A percentile compares a stretch with the other conserved stretches of the same genome.
Conservation (phyloP, 2,329 filamentous ascomycete species). For the Calycina marina region DNA sequence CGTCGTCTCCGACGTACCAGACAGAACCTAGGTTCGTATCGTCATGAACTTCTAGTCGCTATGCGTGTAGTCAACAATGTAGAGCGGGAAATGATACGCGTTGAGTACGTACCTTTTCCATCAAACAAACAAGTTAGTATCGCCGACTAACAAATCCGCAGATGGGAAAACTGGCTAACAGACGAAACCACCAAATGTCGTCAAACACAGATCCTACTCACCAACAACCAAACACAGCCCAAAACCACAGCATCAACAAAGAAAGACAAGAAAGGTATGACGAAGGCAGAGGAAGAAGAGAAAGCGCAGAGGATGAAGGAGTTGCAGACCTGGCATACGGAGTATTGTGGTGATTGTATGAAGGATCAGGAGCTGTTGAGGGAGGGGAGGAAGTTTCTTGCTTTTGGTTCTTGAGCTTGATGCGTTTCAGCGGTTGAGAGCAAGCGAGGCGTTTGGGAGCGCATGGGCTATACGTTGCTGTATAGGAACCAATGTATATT, state of each 20-base stretch:
- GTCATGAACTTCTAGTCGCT: constrained; percentile 82
- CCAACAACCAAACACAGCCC: constrained; percentile 15
- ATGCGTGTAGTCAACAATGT: constrained; percentile 81
- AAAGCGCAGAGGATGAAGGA: constrained; percentile 27
- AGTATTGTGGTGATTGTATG: constrained; percentile 47
- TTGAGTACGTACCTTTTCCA: constrained; percentile 34
- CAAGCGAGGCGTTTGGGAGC: constrained; percentile 4
- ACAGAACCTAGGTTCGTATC: constrained; percentile 67
- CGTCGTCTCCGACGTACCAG: constrained; percentile 61
- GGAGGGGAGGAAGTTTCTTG: constrained; percentile 10
- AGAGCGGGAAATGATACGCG: constrained; percentile 70
- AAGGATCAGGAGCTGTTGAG: constrained; percentile 19
- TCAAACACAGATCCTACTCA: constrained; percentile 36
- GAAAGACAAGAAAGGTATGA: constrained; percentile 13
- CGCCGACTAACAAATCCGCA: not conserved
- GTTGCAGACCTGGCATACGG: constrained; percentile 39
- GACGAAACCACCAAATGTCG: constrained; percentile 68
- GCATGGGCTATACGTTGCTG: too few species aligned
- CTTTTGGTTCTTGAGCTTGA: constrained; percentile 13
- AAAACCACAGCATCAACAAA: constrained; percentile 12
- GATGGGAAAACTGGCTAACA: constrained; percentile 79
- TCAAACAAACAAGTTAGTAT: not conserved
- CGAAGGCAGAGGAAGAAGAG: constrained; percentile 11
- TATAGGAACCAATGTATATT: too few species aligned
- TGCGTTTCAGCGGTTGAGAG: not conserved